Base-by-base conservation (phyloP, 2,329 filamentous ascomycete genomes). In the Fusarium tanahbumbuense region DNA sequence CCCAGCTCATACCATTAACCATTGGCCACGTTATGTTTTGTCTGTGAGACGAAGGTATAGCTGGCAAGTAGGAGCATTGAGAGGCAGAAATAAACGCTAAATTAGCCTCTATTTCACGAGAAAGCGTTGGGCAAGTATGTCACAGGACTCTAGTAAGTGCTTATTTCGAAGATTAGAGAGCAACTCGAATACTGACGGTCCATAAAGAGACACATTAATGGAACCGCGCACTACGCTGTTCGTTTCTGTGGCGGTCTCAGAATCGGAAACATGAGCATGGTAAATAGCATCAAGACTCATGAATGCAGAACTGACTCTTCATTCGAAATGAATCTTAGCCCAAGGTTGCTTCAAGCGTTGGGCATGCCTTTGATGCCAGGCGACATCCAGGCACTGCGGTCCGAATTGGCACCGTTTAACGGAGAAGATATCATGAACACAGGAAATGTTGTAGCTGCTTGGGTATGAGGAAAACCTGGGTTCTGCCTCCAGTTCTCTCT, bases 401-500 rank as follows among this genome's bases (percentile, higher is more conserved):
- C 60, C 25, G 44, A 37, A 59, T 40, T 28, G 53, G 40, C 45
- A 22, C 6, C 44, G 45, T 20, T 32, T 41, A 41, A 28, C 46
- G 59, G 46, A 65, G 27, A 50, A 47, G 47, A 42, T 46, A 28
- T 48, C 42, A 56, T 71, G 37, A 62, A 75, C 71, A 74, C 53
- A 72, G 65, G 57, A 70, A 73, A 71, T 53, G 53, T 60, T 71
- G 62, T 67, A 73, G 68, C 67, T 68, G 70, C 65, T 68, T 71
- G 73, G 73, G 70, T 74, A 76, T 75, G 71, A 79, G 77, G 73
- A 77, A 76, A 78, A 76, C 71, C 74, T 73, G 71, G 63, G 70
- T 76, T 78, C 72, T 75, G 70, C 75, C 71, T 77, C 71, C 73
- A 77, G 70, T 79, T 81, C 80, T 83, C 49, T 53, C 49, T 53